phyloP scores from a whole-genome alignment of 1,284 basidiomycete species.

The Trametes hirsuta region DNA sequence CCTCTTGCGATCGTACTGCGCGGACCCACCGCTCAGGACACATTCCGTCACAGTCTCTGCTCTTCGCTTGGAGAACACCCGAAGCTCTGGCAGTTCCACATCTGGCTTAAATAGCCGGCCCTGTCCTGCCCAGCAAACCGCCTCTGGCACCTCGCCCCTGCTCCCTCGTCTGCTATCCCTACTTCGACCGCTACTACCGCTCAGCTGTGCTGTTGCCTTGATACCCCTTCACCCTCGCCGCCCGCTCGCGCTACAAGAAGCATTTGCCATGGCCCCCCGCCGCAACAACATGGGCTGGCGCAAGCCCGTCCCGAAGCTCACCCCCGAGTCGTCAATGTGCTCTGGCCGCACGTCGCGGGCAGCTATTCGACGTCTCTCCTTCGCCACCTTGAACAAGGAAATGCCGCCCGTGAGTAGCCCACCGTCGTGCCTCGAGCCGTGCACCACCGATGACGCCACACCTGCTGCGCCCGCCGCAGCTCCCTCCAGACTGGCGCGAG shows the following conservation, averaged over 20 bases:
- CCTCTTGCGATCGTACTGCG: background rate
- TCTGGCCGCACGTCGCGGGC: conserved; percentile 28
- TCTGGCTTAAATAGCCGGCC: conserved; percentile 20
- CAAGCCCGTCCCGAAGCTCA: conserved; percentile 65
- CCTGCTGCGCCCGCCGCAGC: conserved; percentile 37
- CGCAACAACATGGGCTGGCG: conserved; percentile 54
- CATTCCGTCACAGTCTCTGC: conserved; percentile 17
- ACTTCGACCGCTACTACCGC: background rate
- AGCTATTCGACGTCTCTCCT: conserved; percentile 33
- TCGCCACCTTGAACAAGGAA: conserved; percentile 36
- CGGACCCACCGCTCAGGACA: background rate
- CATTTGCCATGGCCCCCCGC: conserved; percentile 18
- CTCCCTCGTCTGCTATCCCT: background rate
- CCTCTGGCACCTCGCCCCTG: conserved; percentile 12
- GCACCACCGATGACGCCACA: conserved; percentile 21
- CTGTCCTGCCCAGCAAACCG: conserved; percentile 9
- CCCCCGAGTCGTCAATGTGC: conserved; percentile 61
- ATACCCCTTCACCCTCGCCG: background rate
- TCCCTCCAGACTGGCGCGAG: conserved; percentile 55
- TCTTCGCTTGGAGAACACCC: conserved; percentile 15
- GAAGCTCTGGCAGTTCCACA: conserved; percentile 11
- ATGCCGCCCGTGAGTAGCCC: conserved; percentile 48
- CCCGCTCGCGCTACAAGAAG: background rate
- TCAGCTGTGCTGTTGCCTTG: background rate
- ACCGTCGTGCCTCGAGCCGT: background rate